Conservation (phyloP, 2,329 filamentous ascomycete genomes). For the Ceratocystis destructans region DNA sequence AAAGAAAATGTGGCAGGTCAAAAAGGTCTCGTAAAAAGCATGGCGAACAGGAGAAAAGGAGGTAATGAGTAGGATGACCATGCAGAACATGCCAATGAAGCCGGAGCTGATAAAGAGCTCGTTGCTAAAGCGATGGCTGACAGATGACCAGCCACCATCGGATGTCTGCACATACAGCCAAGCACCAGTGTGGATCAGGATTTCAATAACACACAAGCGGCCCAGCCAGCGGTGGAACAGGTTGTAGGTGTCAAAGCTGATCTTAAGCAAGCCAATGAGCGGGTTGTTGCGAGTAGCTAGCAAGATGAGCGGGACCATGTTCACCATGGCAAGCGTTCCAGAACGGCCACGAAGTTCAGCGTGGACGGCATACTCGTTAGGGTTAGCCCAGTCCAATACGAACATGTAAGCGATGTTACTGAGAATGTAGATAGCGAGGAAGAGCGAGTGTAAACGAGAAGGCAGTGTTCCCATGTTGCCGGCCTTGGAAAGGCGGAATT, state of each 20-base stretch:
- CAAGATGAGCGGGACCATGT: slow-evolving; percentile 65
- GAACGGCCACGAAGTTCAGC: slow-evolving; percentile 51
- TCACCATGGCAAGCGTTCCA: slow-evolving; percentile 56
- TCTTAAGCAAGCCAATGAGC: slow-evolving; percentile 54
- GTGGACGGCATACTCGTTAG: slow-evolving; percentile 49
- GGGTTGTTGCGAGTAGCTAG: slow-evolving; percentile 67
- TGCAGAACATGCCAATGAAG: slow-evolving; percentile 44
- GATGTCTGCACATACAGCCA: slow-evolving; percentile 62
- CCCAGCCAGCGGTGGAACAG: slow-evolving; percentile 69
- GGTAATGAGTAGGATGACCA: slow-evolving; percentile 53
- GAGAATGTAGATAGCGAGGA: slow-evolving; percentile 42
- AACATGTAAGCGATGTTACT: slow-evolving; percentile 53
- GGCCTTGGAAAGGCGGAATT: slow-evolving; percentile 47
- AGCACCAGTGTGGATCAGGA: slow-evolving; percentile 50
- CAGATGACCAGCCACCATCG: slow-evolving; percentile 47
- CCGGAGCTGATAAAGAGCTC: slow-evolving; percentile 55
- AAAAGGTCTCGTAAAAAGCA: slow-evolving; percentile 94
- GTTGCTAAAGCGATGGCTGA: slow-evolving; percentile 39
- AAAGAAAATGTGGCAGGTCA: slow-evolving; percentile 70
- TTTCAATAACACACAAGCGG: slow-evolving; percentile 58
- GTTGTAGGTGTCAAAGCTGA: slow-evolving; percentile 75
- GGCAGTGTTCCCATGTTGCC: slow-evolving; percentile 51
- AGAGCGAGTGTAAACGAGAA: slow-evolving; percentile 47
- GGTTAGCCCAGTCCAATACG: slow-evolving; percentile 43
- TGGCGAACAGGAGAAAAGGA: slow-evolving; percentile 72